Conservation (phyloP, 176 grass and related monocot species). For the Aegilops tauschii region DNA sequence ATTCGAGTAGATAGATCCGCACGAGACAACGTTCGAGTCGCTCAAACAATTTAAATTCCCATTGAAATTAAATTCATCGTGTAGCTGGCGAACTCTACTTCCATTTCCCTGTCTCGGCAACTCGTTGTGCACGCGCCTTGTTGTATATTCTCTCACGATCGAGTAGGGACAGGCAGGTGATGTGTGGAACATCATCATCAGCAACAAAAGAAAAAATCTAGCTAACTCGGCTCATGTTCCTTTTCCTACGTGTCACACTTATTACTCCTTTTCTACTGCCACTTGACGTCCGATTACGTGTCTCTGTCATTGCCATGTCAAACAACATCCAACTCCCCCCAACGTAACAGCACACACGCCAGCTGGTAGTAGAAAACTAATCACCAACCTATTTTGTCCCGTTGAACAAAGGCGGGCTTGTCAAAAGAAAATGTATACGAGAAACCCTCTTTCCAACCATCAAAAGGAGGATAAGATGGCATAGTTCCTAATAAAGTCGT, state of each 20-base stretch:
- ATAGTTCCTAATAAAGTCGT: neutral
- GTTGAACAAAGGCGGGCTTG: neutral
- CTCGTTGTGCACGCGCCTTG: too few relatives aligned
- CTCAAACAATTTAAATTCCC: too few relatives aligned
- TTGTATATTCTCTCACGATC: too few relatives aligned
- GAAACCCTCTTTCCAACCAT: too few relatives aligned
- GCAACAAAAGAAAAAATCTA: too few relatives aligned
- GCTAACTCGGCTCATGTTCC: too few relatives aligned
- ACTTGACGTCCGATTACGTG: neutral
- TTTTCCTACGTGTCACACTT: neutral
- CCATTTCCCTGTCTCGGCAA: neutral
- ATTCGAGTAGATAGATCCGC: too few relatives aligned
- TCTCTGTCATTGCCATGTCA: slow-evolving; percentile 14
- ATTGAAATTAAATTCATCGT: neutral
- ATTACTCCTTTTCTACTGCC: neutral
- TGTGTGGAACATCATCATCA: too few relatives aligned
- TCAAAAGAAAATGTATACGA: too few relatives aligned
- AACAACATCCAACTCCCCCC: neutral
- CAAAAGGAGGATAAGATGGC: too few relatives aligned
- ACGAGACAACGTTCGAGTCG: too few relatives aligned
- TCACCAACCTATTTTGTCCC: neutral
- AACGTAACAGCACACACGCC: neutral
- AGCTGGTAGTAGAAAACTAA: neutral
- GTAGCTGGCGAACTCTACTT: neutral
- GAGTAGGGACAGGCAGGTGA: too few relatives aligned